Base-by-base conservation (phyloP, 1,284 basidiomycete species). In the Leucocoprinus gongylophorus region DNA sequence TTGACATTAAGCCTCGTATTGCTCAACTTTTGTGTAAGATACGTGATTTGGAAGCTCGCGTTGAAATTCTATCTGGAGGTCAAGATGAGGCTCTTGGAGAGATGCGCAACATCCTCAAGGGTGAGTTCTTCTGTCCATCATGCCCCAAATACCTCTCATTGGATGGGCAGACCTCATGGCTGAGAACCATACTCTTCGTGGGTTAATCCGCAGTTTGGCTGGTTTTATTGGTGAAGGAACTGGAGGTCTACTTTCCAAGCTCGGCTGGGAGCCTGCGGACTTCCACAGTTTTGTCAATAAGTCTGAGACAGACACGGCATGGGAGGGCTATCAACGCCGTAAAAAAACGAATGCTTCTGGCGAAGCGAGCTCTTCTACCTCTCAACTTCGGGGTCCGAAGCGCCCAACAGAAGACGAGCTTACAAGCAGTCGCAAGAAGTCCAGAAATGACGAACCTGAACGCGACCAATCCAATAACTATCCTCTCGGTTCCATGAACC, bases 271-370 rank as follows among this genome's bases (percentile, higher is more conserved):
- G 50, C 59, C 81, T 56, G 71, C 78, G 48, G 86, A 89, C 61
- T 91, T 93, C 62, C 83, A 88, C 58, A 81, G 80, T 44, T 88
- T 85, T 58, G 72, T 92, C 55, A 90, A 88, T 67, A 83, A 83
- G 60, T 81, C 87, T 2, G 91, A 95, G 68, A 92, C 91, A 0
- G 91, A 95, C 64, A 92, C 91, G 1, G 91, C 91, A 26, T 91
- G 86, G 76, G 91, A 94, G 63, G 86, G 89, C 44, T 93, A 87
- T 61, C 81, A 91, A 56, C 68, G 78, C 29, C 78, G 86, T 57
- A 89, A 84, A 64, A 76, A 74, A 1, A 51, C 57, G 39, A 57
- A 55, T 18, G 42, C 54, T 37, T 64, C 65, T 5, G 49, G 58
- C 15, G 60, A 62, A 15, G 54, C 62, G n/a, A 51, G 57, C 39